phyloP scores from a whole-genome alignment of 176 grass and related monocot genomes.

The Oropetium thomaeum region DNA sequence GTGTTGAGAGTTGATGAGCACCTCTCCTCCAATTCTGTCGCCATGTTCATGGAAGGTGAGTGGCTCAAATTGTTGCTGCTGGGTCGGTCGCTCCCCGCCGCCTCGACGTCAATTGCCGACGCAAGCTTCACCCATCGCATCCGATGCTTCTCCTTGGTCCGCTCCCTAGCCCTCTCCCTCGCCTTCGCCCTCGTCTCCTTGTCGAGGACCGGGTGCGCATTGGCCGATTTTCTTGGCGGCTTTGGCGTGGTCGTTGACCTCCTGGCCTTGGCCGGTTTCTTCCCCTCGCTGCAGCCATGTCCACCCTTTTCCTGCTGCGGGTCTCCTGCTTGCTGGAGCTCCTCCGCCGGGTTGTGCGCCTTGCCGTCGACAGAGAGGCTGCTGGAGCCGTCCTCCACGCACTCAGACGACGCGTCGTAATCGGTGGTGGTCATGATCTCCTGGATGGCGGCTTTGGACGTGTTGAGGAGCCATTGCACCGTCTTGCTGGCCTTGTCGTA shows the following conservation, averaged over 20 bases:
- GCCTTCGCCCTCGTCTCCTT: slow-evolving; percentile 76
- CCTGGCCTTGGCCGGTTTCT: slow-evolving; percentile 43
- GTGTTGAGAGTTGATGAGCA: slow-evolving; percentile 39
- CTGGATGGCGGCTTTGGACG: slow-evolving; percentile 71
- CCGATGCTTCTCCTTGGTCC: slow-evolving; percentile 81
- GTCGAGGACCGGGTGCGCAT: slow-evolving; percentile 44
- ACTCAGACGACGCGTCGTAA: slow-evolving; percentile 53
- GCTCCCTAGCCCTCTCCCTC: slow-evolving; percentile 80
- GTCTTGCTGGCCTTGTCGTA: slow-evolving; percentile 99
- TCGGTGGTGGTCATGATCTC: slow-evolving; percentile 54
- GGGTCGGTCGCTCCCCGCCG: slow-evolving; percentile 13
- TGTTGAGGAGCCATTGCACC: slow-evolving; percentile 85
- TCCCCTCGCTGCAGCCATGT: slow-evolving; percentile 27
- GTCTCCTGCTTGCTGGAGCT: not conserved
- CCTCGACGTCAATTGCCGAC: slow-evolving; percentile 51
- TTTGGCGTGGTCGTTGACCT: slow-evolving; percentile 36
- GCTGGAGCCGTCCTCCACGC: slow-evolving; percentile 60
- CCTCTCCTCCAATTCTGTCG: slow-evolving; percentile 50
- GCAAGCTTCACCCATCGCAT: slow-evolving; percentile 55
- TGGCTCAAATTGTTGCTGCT: slow-evolving; percentile 28
- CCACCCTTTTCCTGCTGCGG: not conserved
- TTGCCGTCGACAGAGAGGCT: slow-evolving; percentile 61
- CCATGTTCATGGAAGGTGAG: slow-evolving; percentile 34
- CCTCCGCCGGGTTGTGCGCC: slow-evolving; percentile 6
- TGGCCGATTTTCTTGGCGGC: slow-evolving; percentile 32